Evolutionary conservation across 331 rosid genomes (phyloP).

Genomic region (Malus hybrid): DNA sequence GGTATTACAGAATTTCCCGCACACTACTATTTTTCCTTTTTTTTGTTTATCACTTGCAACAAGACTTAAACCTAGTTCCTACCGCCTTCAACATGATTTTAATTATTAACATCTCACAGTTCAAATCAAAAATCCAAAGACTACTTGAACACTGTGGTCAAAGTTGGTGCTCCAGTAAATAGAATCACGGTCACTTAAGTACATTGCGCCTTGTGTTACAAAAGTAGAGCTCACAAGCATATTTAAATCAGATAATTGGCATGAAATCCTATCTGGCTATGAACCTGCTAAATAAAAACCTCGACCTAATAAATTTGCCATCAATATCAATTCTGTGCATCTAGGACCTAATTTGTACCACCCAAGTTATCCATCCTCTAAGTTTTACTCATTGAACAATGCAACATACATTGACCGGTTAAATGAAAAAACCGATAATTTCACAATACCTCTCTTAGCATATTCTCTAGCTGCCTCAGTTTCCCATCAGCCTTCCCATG

Average conservation of each 20-base stretch:
- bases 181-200: background rate
- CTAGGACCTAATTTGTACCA: background rate
- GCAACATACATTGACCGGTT: background rate
- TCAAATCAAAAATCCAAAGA: background rate
- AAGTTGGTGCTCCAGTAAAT: background rate
- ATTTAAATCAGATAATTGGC: background rate
- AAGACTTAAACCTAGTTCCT: background rate
- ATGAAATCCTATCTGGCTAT: background rate
- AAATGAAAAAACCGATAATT: background rate
- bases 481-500: slow-evolving; percentile 25
- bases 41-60: background rate
- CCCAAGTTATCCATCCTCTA: background rate
- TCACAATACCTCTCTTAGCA: slow-evolving; percentile 19
- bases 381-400: background rate
- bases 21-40: background rate
- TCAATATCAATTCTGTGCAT: background rate
- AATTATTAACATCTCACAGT: background rate
- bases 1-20: background rate
- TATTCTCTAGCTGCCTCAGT: slow-evolving; percentile 23
- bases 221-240: background rate
- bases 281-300: background rate
- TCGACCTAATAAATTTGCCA: background rate
- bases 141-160: background rate
- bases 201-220: background rate
- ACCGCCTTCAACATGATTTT: background rate